phyloP scores from a whole-genome alignment of 2,329 filamentous ascomycete species.

The Xylariales sp. region DNA sequence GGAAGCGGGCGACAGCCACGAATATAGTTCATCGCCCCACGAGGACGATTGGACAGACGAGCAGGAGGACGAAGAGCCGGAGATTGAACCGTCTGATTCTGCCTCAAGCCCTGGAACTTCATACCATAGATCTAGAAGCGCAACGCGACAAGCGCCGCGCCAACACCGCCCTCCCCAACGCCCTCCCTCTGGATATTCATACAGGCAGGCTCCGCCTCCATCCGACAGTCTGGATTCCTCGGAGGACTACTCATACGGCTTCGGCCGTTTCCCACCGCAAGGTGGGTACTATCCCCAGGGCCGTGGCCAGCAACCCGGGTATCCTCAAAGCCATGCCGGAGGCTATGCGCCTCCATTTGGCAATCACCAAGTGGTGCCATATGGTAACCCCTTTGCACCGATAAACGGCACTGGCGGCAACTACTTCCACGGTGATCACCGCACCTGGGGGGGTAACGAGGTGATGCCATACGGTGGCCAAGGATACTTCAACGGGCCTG shows the following conservation, averaged over 20 bases:
- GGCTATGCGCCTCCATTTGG: constrained; percentile 34
- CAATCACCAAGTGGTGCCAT: constrained; percentile 44
- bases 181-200: constrained; percentile 17
- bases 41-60: constrained; percentile 22
- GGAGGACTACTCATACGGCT: constrained; percentile 49
- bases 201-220: constrained; percentile 21
- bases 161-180: constrained; percentile 27
- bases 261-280: constrained; percentile 10
- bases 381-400: constrained; percentile 26
- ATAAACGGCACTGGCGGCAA: constrained; percentile 26
- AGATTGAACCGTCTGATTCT: constrained; percentile 54
- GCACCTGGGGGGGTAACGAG: constrained; percentile 18
- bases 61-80: constrained; percentile 36
- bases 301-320: constrained; percentile 30
- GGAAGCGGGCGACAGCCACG: constrained; percentile 29
- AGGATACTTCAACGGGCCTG: constrained; percentile 35
- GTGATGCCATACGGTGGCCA: constrained; percentile 33
- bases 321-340: constrained; percentile 43
- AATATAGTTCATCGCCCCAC: constrained; percentile 14
- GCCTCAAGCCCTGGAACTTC: constrained; percentile 40
- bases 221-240: constrained; percentile 60
- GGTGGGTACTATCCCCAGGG: constrained; percentile 28
- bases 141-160: constrained; percentile 33
- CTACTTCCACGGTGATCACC: constrained; percentile 36
- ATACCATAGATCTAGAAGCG: constrained; percentile 19